Evolutionary conservation across 2,329 filamentous ascomycete genomes (phyloP), one percentile per base, ranked within the genome.

Genomic region (Cytospora piceicola): DNA sequence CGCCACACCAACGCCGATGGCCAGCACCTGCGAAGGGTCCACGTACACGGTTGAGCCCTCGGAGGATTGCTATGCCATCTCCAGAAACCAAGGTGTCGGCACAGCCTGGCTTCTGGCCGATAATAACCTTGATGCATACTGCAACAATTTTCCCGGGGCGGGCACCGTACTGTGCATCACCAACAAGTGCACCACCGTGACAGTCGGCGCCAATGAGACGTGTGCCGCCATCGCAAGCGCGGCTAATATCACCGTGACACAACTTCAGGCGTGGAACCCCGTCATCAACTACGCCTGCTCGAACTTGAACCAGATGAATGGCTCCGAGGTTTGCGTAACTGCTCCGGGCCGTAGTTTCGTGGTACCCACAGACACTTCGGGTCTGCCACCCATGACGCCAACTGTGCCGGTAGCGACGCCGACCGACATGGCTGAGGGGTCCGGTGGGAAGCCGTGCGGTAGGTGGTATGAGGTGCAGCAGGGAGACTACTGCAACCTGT

Each of bases 221-320:
- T 53, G 49, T n/a, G 12, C 12, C 20, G 20, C 12, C 49, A n/a
- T 53, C n/a, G 49, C 49, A 12, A n/a, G n/a, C 12, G 49, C 11
- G 12, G 20, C 2, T 24, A 53, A 53, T 24, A 53, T 53, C 22
- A 53, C 49, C 49, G 12, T 3, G 49, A 53, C 49, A 24, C 49
- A 53, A 24, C 49, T 53, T 24, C 12, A 15, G 22, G 12, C 49
- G n/a, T 53, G 49, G 49, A 53, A 53, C 49, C 49, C 49, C 49
- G n/a, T n/a, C 42, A n/a, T 53, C 49, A 24, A 53, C 22, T 24
- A 14, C n/a, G n/a, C 27, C 12, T 53, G 49, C 49, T 22, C n/a
- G 49, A 46, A 46, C n/a, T 11, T 15, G 42, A 46, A 53, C 3
- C 12, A 53, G 27, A 29, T 29, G 27, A 29, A 29, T 29, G 27